A percentile compares a stretch with the other conserved stretches of the same genome.
Conservation (phyloP, 306 rosid species). For the Prunus dulcis region DNA sequence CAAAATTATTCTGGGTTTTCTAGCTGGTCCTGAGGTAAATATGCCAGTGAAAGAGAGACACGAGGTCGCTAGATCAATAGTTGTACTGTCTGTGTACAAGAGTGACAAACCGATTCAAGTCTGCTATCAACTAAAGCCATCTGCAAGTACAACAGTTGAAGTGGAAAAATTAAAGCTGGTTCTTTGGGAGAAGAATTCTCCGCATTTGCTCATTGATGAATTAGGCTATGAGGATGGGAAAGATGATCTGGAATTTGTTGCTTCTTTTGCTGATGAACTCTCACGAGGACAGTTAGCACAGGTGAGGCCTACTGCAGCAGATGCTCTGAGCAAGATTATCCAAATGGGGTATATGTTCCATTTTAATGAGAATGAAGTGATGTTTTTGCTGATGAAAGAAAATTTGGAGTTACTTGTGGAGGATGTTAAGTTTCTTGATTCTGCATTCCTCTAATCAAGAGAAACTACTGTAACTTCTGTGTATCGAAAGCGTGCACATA, state of each 20-base stretch:
- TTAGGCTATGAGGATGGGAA: background rate
- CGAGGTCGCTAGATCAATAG: background rate
- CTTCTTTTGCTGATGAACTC: constrained; percentile 24
- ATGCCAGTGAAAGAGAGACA: constrained; percentile 16
- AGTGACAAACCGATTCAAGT: constrained; percentile 10
- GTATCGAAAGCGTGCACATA: background rate
- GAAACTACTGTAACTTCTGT: background rate
- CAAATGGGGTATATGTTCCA: background rate
- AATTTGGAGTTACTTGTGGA: constrained; percentile 5
- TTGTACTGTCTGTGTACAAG: background rate
- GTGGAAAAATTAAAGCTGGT: constrained; percentile 12
- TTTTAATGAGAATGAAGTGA: constrained; percentile 10
- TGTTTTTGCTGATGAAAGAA: constrained; percentile 15
- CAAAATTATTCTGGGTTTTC: constrained; percentile 18
- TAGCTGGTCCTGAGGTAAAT: constrained; percentile 8
- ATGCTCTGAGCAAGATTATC: constrained; percentile 9
- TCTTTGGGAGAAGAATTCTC: constrained; percentile 20
- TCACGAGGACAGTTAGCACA: background rate
- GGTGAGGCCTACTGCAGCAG: background rate
- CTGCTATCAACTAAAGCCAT: background rate
- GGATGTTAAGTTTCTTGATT: constrained; percentile 10
- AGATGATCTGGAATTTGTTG: constrained; percentile 3
- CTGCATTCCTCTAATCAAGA: background rate
- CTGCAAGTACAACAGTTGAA: background rate
- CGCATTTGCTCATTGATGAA: background rate